Evolutionary conservation across 1,284 basidiomycete species (phyloP).

Genomic region (Trametes sp.): DNA sequence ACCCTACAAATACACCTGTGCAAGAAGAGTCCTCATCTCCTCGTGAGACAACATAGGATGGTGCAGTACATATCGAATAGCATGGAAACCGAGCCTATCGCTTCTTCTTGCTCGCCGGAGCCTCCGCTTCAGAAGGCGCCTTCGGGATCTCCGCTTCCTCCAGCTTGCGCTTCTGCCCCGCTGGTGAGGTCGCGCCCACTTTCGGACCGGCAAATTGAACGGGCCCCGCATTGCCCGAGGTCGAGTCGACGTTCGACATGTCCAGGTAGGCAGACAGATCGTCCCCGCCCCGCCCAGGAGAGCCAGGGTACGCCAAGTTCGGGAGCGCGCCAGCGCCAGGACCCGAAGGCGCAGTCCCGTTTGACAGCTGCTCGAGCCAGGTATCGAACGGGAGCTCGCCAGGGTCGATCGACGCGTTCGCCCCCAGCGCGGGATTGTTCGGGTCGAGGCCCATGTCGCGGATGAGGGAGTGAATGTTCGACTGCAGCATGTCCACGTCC

Average conservation of each 20-base stretch:
- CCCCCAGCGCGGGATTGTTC: slow-evolving; percentile 29
- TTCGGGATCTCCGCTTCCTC: slow-evolving; percentile 45
- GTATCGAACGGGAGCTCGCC: slow-evolving; percentile 44
- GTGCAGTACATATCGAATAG: neutral
- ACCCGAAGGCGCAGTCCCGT: slow-evolving; percentile 16
- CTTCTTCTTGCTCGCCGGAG: slow-evolving; percentile 25
- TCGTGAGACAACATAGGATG: neutral
- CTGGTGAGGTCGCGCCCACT: slow-evolving; percentile 12
- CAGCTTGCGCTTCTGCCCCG: slow-evolving; percentile 56
- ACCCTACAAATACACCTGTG: slow-evolving; percentile 8
- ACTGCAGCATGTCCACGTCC: slow-evolving; percentile 77
- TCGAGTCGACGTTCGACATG: slow-evolving; percentile 38
- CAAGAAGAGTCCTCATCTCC: neutral
- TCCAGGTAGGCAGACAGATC: slow-evolving; percentile 53
- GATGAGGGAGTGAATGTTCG: slow-evolving; percentile 77
- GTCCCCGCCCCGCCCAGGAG: slow-evolving; percentile 33
- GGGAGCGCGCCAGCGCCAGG: slow-evolving; percentile 32
- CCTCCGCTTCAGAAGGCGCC: slow-evolving; percentile 4
- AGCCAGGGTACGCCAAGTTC: neutral
- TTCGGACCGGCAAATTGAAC: slow-evolving; percentile 16
- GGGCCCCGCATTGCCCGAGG: slow-evolving; percentile 6
- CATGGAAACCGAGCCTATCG: slow-evolving; percentile 4
- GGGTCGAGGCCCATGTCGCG: slow-evolving; percentile 74
- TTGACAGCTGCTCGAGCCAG: slow-evolving; percentile 38
- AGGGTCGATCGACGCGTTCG: neutral